Conservation (phyloP, 176 grass and related monocot species). For the Urochloa ruziziensis region DNA sequence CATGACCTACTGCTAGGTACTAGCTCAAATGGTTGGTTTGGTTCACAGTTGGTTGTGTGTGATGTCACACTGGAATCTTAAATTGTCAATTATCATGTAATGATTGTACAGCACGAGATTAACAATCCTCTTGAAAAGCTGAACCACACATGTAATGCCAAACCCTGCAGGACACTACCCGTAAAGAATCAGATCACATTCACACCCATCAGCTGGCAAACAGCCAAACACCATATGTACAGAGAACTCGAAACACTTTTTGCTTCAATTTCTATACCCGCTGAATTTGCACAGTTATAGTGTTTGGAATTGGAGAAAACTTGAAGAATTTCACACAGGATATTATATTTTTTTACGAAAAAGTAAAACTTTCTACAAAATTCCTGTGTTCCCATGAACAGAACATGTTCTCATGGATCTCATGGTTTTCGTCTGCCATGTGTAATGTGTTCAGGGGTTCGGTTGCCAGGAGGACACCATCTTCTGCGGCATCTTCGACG, state of each 20-base stretch:
- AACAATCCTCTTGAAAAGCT: not conserved
- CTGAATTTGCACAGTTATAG: not conserved
- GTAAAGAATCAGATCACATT: not conserved
- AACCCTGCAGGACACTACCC: not conserved
- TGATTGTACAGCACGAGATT: conserved; percentile 10
- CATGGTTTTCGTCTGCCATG: too few species aligned
- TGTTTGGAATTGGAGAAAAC: not conserved
- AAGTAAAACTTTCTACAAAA: not conserved
- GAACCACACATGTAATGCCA: conserved; percentile 7
- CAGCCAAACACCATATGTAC: not conserved
- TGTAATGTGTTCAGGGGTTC: conserved; percentile 53
- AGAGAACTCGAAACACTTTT: not conserved
- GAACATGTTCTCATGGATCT: not conserved
- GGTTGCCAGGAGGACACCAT: conserved; percentile 69
- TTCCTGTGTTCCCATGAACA: not conserved
- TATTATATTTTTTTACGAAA: not conserved
- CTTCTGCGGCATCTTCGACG: conserved; percentile 92
- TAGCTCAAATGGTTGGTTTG: not conserved
- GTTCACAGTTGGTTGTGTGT: conserved; percentile 2
- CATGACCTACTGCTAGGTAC: not conserved
- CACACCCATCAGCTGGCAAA: not conserved
- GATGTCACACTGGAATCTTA: conserved; percentile 24
- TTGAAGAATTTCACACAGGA: not conserved
- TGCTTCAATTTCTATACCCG: not conserved
- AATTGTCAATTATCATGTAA: conserved; percentile 1